phyloP scores from a whole-genome alignment of 352 stramenopile species.

The Phytopythium litorale region DNA sequence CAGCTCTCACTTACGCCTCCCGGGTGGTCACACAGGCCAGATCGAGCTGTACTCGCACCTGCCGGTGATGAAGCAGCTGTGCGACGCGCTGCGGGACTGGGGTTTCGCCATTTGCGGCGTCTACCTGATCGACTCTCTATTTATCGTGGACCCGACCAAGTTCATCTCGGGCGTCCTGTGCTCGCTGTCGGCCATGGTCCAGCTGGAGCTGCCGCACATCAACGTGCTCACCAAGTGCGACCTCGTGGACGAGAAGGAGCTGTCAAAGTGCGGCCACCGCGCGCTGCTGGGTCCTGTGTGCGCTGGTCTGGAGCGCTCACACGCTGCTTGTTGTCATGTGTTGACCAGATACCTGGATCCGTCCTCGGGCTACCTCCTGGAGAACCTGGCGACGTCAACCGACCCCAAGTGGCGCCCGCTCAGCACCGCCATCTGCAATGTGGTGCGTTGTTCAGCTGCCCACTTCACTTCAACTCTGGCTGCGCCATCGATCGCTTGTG shows the following conservation, averaged over 20 bases:
- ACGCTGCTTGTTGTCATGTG: not conserved
- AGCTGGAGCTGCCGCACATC: slow-evolving; percentile 96
- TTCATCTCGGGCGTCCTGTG: slow-evolving; percentile 98
- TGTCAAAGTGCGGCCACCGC: slow-evolving; percentile 62
- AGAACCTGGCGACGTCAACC: slow-evolving; percentile 76
- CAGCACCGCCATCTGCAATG: slow-evolving; percentile 81
- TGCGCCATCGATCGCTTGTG: slow-evolving; percentile 8
- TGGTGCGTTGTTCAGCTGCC: slow-evolving; percentile 47
- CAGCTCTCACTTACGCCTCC: too few species aligned
- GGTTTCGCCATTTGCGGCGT: slow-evolving; percentile 88
- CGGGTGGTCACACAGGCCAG: slow-evolving; percentile 43
- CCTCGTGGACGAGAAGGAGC: slow-evolving; percentile 84
- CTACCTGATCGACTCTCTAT: slow-evolving; percentile 92
- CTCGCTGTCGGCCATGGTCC: slow-evolving; percentile 97
- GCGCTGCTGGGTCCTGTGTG: not conserved
- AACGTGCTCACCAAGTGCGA: slow-evolving; percentile 93
- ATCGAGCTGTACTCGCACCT: slow-evolving; percentile 92
- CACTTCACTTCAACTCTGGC: not conserved
- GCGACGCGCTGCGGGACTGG: slow-evolving; percentile 79
- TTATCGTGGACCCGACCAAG: slow-evolving; percentile 95
- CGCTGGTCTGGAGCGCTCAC: not conserved
- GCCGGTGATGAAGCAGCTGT: slow-evolving; percentile 89
- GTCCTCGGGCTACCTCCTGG: slow-evolving; percentile 77
- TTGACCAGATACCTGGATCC: slow-evolving; percentile 65
- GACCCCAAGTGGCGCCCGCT: slow-evolving; percentile 82